These are phyloP conservation scores for Eucommia ulmoides DNA, from an alignment of 257 asterid species.

Conservation along the genomic window DNA sequence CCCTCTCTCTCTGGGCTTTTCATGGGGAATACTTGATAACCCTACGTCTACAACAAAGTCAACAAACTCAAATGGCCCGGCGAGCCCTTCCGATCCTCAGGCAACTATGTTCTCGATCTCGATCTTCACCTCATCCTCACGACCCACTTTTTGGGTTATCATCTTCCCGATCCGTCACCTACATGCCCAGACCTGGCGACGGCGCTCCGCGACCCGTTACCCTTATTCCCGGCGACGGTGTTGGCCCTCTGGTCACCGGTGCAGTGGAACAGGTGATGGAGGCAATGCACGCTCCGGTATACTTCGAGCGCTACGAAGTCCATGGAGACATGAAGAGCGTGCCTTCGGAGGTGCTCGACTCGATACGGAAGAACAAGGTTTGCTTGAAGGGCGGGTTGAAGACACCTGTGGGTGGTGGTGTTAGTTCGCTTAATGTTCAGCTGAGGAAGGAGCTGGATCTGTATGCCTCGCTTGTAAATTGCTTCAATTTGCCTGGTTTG, in stretches of 20 bases:
- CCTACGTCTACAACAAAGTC: no score
- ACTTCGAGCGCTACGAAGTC: slow-evolving; percentile 65
- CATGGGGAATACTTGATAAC: no score
- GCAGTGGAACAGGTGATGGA: slow-evolving; percentile 97
- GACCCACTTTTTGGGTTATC: not conserved
- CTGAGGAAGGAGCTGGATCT: slow-evolving; percentile 25
- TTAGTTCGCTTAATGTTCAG: slow-evolving; percentile 19
- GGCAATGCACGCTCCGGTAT: slow-evolving; percentile 93
- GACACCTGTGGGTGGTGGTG: slow-evolving; percentile 27
- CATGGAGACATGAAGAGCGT: slow-evolving; percentile 79
- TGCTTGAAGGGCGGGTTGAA: slow-evolving; percentile 39
- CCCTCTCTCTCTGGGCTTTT: no score
- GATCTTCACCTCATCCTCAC: not conserved
- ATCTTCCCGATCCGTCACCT: slow-evolving; percentile 68
- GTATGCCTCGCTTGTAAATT: slow-evolving; percentile 17
- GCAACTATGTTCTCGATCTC: not conserved
- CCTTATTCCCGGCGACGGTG: slow-evolving; percentile 87
- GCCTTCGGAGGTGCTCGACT: slow-evolving; percentile 61
- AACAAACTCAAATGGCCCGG: not conserved
- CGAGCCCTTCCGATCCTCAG: not conserved
- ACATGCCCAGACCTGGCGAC: slow-evolving; percentile 97
- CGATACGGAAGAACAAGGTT: slow-evolving; percentile 76
- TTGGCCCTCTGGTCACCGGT: slow-evolving; percentile 88
- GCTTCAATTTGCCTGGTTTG: slow-evolving; percentile 64
- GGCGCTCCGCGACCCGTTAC: slow-evolving; percentile 80